Conservation (phyloP, 2,329 filamentous ascomycete genomes). For the Colletotrichum horii region DNA sequence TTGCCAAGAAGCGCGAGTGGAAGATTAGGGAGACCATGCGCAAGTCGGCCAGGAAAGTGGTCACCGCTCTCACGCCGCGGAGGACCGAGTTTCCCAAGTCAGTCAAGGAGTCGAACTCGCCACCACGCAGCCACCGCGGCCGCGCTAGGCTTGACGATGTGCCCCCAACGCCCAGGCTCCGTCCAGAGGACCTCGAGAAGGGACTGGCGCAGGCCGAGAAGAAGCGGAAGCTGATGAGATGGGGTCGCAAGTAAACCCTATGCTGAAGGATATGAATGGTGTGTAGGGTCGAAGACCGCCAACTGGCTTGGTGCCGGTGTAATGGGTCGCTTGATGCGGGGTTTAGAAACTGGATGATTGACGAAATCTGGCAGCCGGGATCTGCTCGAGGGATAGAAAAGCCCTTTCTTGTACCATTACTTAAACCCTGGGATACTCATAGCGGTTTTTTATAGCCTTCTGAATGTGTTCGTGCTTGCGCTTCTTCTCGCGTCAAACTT, state of each 20-base stretch:
- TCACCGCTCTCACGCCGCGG: slow-evolving; percentile 66
- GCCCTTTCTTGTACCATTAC: slow-evolving; percentile 15
- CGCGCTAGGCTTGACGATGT: slow-evolving; percentile 50
- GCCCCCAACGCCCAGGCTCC: slow-evolving; percentile 62
- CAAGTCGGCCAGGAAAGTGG: slow-evolving; percentile 68
- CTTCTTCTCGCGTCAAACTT: slow-evolving; percentile 63
- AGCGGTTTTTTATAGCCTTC: slow-evolving; percentile 57
- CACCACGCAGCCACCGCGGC: slow-evolving; percentile 17
- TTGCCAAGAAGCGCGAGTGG: slow-evolving; percentile 88
- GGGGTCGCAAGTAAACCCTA: slow-evolving; percentile 22
- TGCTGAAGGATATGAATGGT: too few species aligned
- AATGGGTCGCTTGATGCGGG: neutral
- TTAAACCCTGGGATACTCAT: slow-evolving; percentile 24
- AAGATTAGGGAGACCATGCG: slow-evolving; percentile 75
- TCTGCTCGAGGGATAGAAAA: slow-evolving; percentile 6
- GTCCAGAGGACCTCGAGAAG: slow-evolving; percentile 64
- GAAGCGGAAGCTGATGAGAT: slow-evolving; percentile 39
- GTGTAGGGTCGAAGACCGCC: neutral
- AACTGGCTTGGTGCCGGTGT: slow-evolving; percentile 19
- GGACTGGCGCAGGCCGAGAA: slow-evolving; percentile 46
- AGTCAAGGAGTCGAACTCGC: slow-evolving; percentile 47
- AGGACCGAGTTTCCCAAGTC: slow-evolving; percentile 65
- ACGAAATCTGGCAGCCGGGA: neutral
- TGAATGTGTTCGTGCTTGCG: slow-evolving; percentile 78
- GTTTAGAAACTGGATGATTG: neutral